Evolutionary conservation across 2,329 filamentous ascomycete genomes (phyloP).

Genomic region (Hypoxylon sp.): DNA sequence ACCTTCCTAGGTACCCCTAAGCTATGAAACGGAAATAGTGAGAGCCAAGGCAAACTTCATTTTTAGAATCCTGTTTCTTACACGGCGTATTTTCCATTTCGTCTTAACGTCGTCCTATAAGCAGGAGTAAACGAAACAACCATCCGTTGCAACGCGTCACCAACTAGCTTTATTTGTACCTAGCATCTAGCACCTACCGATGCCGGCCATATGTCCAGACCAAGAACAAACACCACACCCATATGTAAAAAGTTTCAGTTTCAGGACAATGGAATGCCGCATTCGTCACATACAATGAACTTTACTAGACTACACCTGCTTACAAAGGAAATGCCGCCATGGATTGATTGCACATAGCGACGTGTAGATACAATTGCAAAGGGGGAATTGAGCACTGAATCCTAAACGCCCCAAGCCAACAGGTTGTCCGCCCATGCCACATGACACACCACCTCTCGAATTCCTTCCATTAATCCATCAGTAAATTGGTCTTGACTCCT

Average conservation of each 20-base stretch:
- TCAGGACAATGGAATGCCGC: not conserved
- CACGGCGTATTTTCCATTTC: not conserved
- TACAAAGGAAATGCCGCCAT: slow-evolving; percentile 24
- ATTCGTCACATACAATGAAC: slow-evolving; percentile 2
- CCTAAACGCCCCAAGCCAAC: slow-evolving; percentile 30
- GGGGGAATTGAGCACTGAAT: slow-evolving; percentile 7
- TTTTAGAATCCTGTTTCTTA: not conserved
- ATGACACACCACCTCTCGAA: slow-evolving; percentile 4
- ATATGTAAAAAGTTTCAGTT: not conserved
- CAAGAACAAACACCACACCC: not conserved
- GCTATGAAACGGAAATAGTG: not conserved
- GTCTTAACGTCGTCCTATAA: not conserved
- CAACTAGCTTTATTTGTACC: not conserved
- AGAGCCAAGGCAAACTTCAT: not conserved
- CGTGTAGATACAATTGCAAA: not conserved
- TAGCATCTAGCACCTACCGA: not conserved
- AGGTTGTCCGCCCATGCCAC: slow-evolving; percentile 6
- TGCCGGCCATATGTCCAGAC: not conserved
- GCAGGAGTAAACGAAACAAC: not conserved
- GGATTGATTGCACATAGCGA: slow-evolving; percentile 16
- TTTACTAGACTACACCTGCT: not conserved
- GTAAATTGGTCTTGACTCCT: slow-evolving; percentile 58
- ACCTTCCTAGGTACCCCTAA: not conserved
- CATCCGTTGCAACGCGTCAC: not conserved
- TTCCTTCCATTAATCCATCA: slow-evolving; percentile 38